Percentiles rank a stretch among this genome's conserved stretches.
Evolutionary conservation across 495 filamentous ascomycete species (phyloP).

Genomic region (Ramalina intermedia): DNA sequence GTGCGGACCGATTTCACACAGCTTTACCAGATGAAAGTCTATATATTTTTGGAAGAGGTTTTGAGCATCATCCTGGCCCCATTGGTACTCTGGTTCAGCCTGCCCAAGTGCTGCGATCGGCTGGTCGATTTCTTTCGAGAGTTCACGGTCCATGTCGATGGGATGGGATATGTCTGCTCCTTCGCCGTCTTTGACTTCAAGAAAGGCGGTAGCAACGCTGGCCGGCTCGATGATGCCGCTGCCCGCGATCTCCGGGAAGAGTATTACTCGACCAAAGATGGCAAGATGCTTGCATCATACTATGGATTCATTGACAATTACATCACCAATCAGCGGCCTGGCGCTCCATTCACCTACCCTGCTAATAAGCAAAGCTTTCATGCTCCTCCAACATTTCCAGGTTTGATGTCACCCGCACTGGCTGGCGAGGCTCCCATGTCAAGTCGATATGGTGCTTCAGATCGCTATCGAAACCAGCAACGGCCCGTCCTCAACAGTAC

Average conservation of each 20-base stretch:
- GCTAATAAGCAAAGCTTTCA: slow-evolving; percentile 41
- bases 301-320: slow-evolving; percentile 90
- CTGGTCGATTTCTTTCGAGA: slow-evolving; percentile 96
- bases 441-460: slow-evolving; percentile 4
- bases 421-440: slow-evolving; percentile 31
- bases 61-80: slow-evolving; percentile 85
- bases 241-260: slow-evolving; percentile 63
- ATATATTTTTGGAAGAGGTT: slow-evolving; percentile 87
- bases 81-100: slow-evolving; percentile 71
- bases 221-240: slow-evolving; percentile 22
- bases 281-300: slow-evolving; percentile 93
- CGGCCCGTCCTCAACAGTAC: slow-evolving; percentile 5
- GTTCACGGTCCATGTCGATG: slow-evolving; percentile 93
- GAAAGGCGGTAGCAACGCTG: slow-evolving; percentile 49
- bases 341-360: slow-evolving; percentile 38
- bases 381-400: slow-evolving; percentile 65
- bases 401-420: slow-evolving; percentile 47
- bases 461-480: slow-evolving; percentile 20
- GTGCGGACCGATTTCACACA: slow-evolving; percentile 69
- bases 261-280: slow-evolving; percentile 87
- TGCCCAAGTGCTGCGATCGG: slow-evolving; percentile 81
- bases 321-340: slow-evolving; percentile 45
- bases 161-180: slow-evolving; percentile 86
- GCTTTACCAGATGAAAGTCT: slow-evolving; percentile 74
- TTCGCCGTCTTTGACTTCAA: slow-evolving; percentile 98